phyloP scores from a whole-genome alignment of 192 early-diverging fungal genomes.

The Podila minutissima region DNA sequence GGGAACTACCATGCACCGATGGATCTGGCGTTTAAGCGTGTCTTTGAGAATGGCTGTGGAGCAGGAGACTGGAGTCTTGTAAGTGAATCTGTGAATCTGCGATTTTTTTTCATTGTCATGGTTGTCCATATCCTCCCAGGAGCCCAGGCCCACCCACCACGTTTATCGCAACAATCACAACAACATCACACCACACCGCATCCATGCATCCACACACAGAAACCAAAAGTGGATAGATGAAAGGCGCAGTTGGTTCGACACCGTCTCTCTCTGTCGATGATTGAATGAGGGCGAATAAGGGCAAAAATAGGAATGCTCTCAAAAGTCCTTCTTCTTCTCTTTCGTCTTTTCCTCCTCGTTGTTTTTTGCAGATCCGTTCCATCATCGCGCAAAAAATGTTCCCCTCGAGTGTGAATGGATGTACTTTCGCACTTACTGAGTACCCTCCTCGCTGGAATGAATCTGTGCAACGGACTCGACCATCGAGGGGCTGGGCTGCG shows the following conservation, averaged over 20 bases:
- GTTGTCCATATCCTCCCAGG: not conserved
- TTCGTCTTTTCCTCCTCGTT: not conserved
- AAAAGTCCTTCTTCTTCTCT: not conserved
- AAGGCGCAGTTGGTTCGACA: too few species aligned
- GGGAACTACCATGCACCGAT: slow-evolving; percentile 47
- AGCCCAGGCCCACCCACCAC: too few species aligned
- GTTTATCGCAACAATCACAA: too few species aligned
- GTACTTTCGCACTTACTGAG: too few species aligned
- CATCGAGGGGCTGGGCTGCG: too few species aligned
- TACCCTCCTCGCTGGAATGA: too few species aligned
- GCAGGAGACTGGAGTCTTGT: slow-evolving; percentile 46
- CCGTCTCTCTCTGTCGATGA: too few species aligned
- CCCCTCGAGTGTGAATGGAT: not conserved
- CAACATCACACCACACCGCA: not conserved
- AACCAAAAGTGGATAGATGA: not conserved
- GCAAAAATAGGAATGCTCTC: not conserved
- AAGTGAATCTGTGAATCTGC: not conserved
- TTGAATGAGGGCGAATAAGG: not conserved
- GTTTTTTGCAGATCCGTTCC: not conserved
- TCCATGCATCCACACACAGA: not conserved
- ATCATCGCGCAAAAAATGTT: not conserved
- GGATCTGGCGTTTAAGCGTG: slow-evolving; percentile 33
- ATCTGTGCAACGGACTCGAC: too few species aligned
- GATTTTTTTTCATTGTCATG: not conserved
- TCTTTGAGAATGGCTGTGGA: slow-evolving; percentile 39